Conservation (phyloP, 345 rosid species). For the Gossypioides kirkii region DNA sequence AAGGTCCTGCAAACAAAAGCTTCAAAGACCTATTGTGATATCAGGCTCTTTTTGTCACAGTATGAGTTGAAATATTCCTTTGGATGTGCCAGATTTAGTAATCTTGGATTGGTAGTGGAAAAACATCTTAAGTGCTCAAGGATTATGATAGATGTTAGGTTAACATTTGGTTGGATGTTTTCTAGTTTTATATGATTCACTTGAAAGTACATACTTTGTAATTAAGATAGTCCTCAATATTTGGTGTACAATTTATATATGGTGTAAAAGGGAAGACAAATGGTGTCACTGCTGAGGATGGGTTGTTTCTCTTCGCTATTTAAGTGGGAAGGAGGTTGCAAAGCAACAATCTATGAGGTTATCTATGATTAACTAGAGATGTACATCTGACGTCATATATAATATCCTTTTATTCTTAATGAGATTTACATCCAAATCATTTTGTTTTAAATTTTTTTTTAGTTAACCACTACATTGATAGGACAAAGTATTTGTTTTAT, state of each 20-base stretch:
- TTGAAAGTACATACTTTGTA: neutral
- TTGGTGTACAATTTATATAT: neutral
- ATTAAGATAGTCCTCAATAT: neutral
- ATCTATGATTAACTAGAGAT: neutral
- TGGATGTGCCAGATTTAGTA: neutral
- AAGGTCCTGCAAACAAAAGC: neutral
- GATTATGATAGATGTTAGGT: neutral
- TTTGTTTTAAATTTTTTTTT: neutral
- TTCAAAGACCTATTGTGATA: neutral
- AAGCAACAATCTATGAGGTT: neutral
- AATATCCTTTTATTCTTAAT: too few relatives aligned
- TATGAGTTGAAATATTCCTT: neutral
- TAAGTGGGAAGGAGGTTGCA: neutral
- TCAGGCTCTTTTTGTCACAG: neutral
- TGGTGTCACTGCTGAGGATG: neutral
- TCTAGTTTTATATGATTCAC: neutral
- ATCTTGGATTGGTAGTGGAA: neutral
- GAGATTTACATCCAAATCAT: neutral
- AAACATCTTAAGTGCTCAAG: neutral
- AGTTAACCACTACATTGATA: neutral
- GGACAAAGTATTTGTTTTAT: neutral
- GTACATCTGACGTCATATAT: neutral
- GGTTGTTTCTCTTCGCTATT: neutral
- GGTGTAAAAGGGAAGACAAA: neutral
- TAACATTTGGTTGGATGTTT: neutral